Evolutionary conservation across 768 basidiomycete genomes (phyloP), one percentile per base, ranked within the genome.

Genomic region (Gymnopilus junonius): DNA sequence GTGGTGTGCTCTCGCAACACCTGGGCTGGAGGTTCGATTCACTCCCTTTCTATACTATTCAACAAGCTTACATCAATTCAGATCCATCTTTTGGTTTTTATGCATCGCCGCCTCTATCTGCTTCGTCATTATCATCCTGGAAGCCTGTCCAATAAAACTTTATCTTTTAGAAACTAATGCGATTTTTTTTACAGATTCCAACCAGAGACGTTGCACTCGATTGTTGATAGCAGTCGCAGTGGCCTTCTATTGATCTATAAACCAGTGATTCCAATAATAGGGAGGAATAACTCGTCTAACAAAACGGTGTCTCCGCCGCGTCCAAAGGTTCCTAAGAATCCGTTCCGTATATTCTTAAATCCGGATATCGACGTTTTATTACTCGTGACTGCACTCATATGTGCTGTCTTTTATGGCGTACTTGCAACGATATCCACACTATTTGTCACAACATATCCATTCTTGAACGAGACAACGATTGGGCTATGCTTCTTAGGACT

Each of bases 401-500:
- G 83, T 66, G 76, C 85, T 8, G 82, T 87, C 1, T 87, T 85
- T 68, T 90, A 90, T 65, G 83, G 81, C 35, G 83, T 89, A 31
- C 82, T 80, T 1, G 83, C 91, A 0, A 84, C 85, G 1, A 79
- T 89, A 15, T 87, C 90, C 1, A 83, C 87, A 0, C 78, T 89
- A 0, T 88, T 93, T 70, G 76, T 80, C 54, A 64, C 74, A 1
- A 76, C 81, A 1, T 94, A 95, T 65, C 82, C 87, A 0, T 81
- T 75, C 63, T 78, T 93, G 20, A 82, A 74, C 59, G 83, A 91
- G 64, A 86, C 87, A 3, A 81, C 85, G 23, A 81, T 92, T 32
- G 94, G 94, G 2, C 75, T 95, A 4, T 94, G 91, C 72, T 95
- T 89, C 77, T 76, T 95, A 58, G 85, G 87, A 1, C 83, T 90